Base-by-base conservation (phyloP, 2,329 filamentous ascomycete genomes). In the Bipolaris bicolor region DNA sequence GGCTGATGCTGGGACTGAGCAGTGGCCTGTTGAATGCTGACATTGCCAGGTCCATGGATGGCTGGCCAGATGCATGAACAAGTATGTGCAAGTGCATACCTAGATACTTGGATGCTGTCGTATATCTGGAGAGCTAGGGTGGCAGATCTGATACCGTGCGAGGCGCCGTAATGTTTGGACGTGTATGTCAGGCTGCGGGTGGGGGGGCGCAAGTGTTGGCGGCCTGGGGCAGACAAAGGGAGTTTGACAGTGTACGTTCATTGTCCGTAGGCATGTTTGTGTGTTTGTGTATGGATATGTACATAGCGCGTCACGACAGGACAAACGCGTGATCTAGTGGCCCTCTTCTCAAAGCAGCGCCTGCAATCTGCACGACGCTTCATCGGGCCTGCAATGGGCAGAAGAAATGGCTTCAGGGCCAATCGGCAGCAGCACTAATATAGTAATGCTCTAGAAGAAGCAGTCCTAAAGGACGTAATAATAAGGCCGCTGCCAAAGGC, bases 371-470 rank as follows among this genome's bases (percentile, higher is more conserved):
- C 44, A 37, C 50, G 52, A 58, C 41, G 52, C 59, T 56, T 46
- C 47, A 24, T 52, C 40, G 49, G 58, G 49, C 49, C 49, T 54
- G 48, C 49, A 40, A 39, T 63, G 53, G 47, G 49, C 52, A 20
- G 46, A 51, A 29, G 18, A 41, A 57, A 46, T 52, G 34, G 51
- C 29, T 13, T 24, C 34, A 34, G 13, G 31, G 57, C 62, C 62
- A 65, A 61, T 64, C 60, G 62, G 58, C 55, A 56, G 15, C 18
- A 22, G 26, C 33, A 40, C 33, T 15, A 34, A 34, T n/a, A n/a
- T 15, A 34, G 5, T n/a, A 34, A 34, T n/a, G 15, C 11, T 15
- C 11, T 34, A 13, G 24, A 26, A 47, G 18, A 44, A 46, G 45
- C 43, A 22, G 33, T 52, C 41, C 18, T 33, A 48, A 34, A 26